A percentile compares a stretch with the other conserved stretches of the same genome.
phyloP scores from a whole-genome alignment of 805 yeast species.

The Grigorovia humatica region DNA sequence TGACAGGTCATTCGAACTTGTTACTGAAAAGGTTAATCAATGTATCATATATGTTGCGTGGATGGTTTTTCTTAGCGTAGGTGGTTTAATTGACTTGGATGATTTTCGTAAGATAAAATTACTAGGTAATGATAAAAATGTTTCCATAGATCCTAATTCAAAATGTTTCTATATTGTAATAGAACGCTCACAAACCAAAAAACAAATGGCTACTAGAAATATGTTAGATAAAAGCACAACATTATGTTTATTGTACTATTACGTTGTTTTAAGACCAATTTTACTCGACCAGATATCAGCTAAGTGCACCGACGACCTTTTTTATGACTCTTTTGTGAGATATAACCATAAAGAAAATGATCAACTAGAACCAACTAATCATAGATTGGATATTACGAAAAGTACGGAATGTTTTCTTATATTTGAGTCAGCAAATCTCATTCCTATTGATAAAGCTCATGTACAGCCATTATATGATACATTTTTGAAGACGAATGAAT shows the following conservation, averaged over 20 bases:
- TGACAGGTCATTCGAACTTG: not conserved
- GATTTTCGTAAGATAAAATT: too few species aligned
- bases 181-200: not conserved
- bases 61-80: not conserved
- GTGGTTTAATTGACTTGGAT: not conserved
- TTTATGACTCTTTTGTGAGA: not conserved
- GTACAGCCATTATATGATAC: not conserved
- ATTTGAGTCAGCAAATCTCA: not conserved
- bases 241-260: not conserved
- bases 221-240: not conserved
- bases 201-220: too few species aligned
- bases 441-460: not conserved
- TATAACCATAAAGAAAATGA: not conserved
- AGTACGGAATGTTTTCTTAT: not conserved
- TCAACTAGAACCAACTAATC: not conserved
- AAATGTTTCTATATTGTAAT: not conserved
- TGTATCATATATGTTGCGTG: not conserved
- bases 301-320: not conserved
- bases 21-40: not conserved
- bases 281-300: not conserved
- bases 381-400: too few species aligned
- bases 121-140: not conserved
- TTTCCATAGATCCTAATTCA: not conserved
- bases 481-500: not conserved
- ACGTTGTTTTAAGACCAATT: not conserved